Percentiles rank a stretch among this genome's conserved stretches.
These are phyloP conservation scores for Aureobasidium sp. DNA, from an alignment of 2,329 filamentous ascomycete species.

Conservation along the genomic window DNA sequence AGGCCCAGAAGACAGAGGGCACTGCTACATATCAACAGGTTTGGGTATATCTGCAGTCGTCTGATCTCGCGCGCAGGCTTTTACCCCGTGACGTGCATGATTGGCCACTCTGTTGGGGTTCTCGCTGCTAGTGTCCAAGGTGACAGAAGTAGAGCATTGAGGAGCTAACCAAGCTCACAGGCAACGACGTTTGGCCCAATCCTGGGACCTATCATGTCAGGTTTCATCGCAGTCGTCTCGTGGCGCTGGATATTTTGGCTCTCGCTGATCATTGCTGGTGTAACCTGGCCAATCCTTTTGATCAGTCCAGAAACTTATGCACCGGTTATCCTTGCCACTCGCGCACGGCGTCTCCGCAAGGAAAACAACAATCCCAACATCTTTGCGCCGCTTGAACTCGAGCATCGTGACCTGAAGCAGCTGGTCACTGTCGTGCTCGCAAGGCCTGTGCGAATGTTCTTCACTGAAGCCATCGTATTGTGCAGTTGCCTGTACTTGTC, in stretches of 20 bases:
- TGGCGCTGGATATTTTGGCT: slow-evolving; percentile 69
- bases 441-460: slow-evolving; percentile 65
- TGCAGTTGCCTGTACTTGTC: slow-evolving; percentile 63
- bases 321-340: slow-evolving; percentile 33
- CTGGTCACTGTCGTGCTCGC: slow-evolving; percentile 62
- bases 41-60: not conserved
- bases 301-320: slow-evolving; percentile 49
- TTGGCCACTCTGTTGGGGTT: not conserved
- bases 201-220: slow-evolving; percentile 56
- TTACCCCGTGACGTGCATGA: not conserved
- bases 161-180: not conserved
- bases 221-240: slow-evolving; percentile 51
- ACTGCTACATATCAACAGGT: not conserved
- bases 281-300: slow-evolving; percentile 50
- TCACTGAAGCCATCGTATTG: slow-evolving; percentile 63
- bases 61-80: too few species aligned
- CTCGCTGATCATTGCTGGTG: slow-evolving; percentile 57
- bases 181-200: slow-evolving; percentile 56
- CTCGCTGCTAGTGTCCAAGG: not conserved
- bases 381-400: slow-evolving; percentile 54
- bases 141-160: not conserved
- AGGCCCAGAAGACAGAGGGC: too few species aligned
- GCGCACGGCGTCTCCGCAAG: slow-evolving; percentile 50
- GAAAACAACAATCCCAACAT: slow-evolving; percentile 44
- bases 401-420: slow-evolving; percentile 48